Evolutionary conservation across 768 basidiomycete genomes (phyloP).

Genomic region (Suillus sp.): DNA sequence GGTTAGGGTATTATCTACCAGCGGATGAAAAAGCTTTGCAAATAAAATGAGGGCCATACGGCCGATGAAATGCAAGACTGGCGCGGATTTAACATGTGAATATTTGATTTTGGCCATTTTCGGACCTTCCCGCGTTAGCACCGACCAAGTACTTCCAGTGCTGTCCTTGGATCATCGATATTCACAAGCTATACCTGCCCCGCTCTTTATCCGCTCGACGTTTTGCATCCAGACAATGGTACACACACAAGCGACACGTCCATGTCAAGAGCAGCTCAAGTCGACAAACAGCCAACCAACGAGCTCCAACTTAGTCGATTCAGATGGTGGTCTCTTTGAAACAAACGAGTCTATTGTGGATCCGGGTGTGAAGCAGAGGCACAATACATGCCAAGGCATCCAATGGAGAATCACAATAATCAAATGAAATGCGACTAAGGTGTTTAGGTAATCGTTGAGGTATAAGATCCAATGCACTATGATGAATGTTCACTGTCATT

Average conservation of each 20-base stretch:
- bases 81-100: conserved; percentile 36
- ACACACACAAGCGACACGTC: not conserved
- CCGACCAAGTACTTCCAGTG: conserved; percentile 10
- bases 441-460: not conserved
- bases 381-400: not conserved
- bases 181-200: conserved; percentile 11
- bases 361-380: not conserved
- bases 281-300: not conserved
- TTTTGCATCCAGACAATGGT: not conserved
- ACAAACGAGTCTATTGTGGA: not conserved
- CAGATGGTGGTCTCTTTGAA: not conserved
- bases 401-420: not conserved
- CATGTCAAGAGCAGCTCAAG: not conserved
- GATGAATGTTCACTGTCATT: not conserved
- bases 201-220: conserved; percentile 27
- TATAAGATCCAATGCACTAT: not conserved
- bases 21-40: not conserved
- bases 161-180: not conserved
- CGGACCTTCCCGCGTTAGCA: conserved; percentile 24
- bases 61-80: conserved; percentile 12
- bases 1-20: conserved; percentile 1
- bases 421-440: conserved; percentile 7
- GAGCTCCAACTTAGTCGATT: too few species aligned
- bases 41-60: conserved; percentile 11
- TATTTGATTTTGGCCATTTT: conserved; percentile 16